Conservation (phyloP, 83 land plant genomes). For the Diphasiastrum complanatum region DNA sequence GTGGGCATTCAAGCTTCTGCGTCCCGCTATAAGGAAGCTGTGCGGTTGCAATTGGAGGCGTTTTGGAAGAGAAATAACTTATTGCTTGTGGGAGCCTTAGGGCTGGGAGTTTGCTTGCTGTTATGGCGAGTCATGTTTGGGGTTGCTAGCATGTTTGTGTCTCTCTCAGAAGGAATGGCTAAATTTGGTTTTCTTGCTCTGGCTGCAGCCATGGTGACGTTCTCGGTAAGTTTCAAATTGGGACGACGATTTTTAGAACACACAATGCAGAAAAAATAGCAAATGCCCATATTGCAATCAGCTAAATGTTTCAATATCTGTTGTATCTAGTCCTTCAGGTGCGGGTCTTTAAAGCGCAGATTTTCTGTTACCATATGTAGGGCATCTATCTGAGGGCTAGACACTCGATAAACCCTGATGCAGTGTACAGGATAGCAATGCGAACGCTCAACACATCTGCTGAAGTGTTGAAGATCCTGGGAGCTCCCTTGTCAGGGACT, state of each 20-base stretch:
- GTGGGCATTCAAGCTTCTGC: no score
- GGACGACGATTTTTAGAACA: background rate
- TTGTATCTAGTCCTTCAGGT: background rate
- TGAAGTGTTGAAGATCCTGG: constrained; percentile 90
- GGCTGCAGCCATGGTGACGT: constrained; percentile 76
- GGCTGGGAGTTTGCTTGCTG: constrained; percentile 46
- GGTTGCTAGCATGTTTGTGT: constrained; percentile 68
- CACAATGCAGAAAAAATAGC: background rate
- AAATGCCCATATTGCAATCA: background rate
- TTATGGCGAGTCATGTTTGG: constrained; percentile 93
- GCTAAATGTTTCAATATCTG: background rate
- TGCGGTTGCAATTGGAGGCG: constrained; percentile 77
- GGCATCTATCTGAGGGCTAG: constrained; percentile 49
- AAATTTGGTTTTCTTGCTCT: constrained; percentile 97
- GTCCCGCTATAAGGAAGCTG: constrained; percentile 54
- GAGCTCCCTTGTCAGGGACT: constrained; percentile 90
- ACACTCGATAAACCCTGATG: constrained; percentile 74
- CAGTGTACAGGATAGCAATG: constrained; percentile 87
- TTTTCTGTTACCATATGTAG: constrained; percentile 29
- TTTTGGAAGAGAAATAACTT: constrained; percentile 77
- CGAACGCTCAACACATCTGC: constrained; percentile 89
- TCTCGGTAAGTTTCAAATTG: constrained; percentile 45
- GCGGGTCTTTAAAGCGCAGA: constrained; percentile 28
- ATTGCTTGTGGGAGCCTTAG: constrained; percentile 64
- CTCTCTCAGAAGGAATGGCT: constrained; percentile 94